Conservation (phyloP, 2,329 filamentous ascomycete species). For the Monosporascus ibericus region DNA sequence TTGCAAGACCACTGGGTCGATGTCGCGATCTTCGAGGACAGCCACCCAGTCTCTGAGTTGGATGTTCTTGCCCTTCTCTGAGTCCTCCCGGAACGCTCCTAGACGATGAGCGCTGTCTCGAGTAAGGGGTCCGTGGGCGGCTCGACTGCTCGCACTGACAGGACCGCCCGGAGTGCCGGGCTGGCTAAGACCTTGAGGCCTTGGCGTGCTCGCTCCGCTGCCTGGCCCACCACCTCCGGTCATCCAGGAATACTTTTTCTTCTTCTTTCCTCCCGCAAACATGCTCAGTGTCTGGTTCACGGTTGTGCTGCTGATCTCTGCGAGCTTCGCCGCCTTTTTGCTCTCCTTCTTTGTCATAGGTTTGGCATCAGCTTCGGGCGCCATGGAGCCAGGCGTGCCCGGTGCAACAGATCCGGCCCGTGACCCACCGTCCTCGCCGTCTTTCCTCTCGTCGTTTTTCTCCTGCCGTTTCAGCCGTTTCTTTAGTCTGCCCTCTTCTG, state of each 20-base stretch:
- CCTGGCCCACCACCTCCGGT: constrained; percentile 42
- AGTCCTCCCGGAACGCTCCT: constrained; percentile 74
- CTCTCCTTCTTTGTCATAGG: constrained; percentile 80
- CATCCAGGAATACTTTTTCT: constrained; percentile 74
- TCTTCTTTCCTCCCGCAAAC: constrained; percentile 58
- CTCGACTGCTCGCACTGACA: constrained; percentile 27
- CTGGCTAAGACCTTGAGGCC: constrained; percentile 24
- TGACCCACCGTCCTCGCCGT: constrained; percentile 36
- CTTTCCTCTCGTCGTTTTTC: constrained; percentile 42
- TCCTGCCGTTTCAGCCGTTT: constrained; percentile 60
- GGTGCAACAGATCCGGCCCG: constrained; percentile 52
- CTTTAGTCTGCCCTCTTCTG: constrained; percentile 65
- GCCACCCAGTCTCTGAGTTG: constrained; percentile 79
- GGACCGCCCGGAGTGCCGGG: constrained; percentile 26
- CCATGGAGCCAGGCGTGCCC: constrained; percentile 55
- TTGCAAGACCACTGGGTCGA: constrained; percentile 58
- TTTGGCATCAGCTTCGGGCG: constrained; percentile 56
- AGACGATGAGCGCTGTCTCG: constrained; percentile 56
- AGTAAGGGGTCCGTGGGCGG: constrained; percentile 37
- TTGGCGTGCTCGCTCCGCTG: constrained; percentile 49
- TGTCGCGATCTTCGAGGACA: constrained; percentile 73
- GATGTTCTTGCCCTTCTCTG: constrained; percentile 68
- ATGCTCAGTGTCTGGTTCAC: constrained; percentile 79
- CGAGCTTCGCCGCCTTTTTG: constrained; percentile 67
- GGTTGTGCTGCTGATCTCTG: constrained; percentile 72